Base-by-base conservation (phyloP, 176 grass and related monocot genomes). In the Otatea glauca region DNA sequence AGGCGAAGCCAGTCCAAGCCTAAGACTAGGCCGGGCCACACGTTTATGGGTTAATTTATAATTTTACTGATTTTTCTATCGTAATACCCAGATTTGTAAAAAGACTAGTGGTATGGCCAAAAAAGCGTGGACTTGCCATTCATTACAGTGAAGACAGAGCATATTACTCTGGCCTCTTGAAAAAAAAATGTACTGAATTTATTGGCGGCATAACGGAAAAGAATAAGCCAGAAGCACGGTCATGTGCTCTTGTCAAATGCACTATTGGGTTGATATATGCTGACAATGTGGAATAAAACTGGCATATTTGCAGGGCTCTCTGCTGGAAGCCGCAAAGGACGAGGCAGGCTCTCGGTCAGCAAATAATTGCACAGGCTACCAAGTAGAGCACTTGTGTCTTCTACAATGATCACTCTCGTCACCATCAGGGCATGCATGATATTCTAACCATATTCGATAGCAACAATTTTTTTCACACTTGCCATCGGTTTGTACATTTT, bases 321-420 rank as follows among this genome's bases (percentile, higher is more conserved):
- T 96, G 81, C 88, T 93, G 79, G 91, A 60, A 60, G n/a, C n/a
- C 56, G 56, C 56, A 60, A 12, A 60, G 56, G 91, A 91, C 80
- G 79, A 89, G 80, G 86, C 88, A 70, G 68, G 80, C 81, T 93
- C 81, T 92, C 94, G 21, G 80, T 89, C 56, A 89, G 91, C 86
- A 93, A 81, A 93, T 96, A 66, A 96, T 92, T 80, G 86, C 94
- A 48, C 88, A 83, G 83, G 91, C 83, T 71, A 91, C 88, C 72
- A 90, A 87, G 77, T 92, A 94, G 86, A 91, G 82, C 85, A 67
- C 78, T 76, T 29, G 79, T 81, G 70, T 69, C 70, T 48, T 60
- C 15, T 76, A 82, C 86, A 76, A 76, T 88, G 18, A 76, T 82
- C 75, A 87, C 85, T 13, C 85, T 58, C 29, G 29, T 29, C 29